Conservation (phyloP, 257 asterid species). For the Cruciata laevipes region DNA sequence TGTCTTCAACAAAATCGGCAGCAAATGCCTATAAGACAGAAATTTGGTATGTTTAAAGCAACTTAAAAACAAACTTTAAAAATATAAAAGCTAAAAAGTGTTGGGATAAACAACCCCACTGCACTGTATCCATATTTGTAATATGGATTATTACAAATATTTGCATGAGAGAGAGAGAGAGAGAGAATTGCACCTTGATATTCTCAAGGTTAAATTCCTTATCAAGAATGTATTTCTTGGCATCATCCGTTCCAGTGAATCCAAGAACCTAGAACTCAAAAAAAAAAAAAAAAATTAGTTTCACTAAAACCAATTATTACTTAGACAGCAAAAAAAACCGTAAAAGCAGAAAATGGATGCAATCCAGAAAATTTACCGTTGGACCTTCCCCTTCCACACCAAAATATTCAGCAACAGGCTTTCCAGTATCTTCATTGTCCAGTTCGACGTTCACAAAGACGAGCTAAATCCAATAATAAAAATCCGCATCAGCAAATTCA, state of each 20-base stretch:
- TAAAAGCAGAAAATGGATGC: slow-evolving; percentile 3
- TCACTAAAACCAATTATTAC: slow-evolving; percentile 4
- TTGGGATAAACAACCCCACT: not conserved
- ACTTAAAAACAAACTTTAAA: not conserved
- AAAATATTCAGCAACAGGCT: slow-evolving; percentile 82
- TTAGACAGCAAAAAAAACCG: slow-evolving; percentile 1
- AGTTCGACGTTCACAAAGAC: slow-evolving; percentile 59
- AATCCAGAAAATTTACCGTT: slow-evolving; percentile 35
- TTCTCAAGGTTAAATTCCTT: slow-evolving; percentile 59
- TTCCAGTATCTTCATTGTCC: slow-evolving; percentile 80
- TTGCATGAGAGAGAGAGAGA: not conserved
- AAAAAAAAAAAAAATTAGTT: slow-evolving; percentile 15
- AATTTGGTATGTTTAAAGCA: slow-evolving; percentile 1
- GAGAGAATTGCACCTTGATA: slow-evolving; percentile 46
- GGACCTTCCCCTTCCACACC: slow-evolving; percentile 69
- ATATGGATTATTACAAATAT: not conserved
- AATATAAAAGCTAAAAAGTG: not conserved
- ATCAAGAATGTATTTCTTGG: slow-evolving; percentile 48
- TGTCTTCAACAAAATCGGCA: slow-evolving; percentile 57
- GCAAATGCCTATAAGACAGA: slow-evolving; percentile 50
- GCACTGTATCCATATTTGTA: no score
- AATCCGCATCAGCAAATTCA: slow-evolving; percentile 10
- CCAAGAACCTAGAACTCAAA: slow-evolving; percentile 57
- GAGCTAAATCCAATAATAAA: slow-evolving; percentile 44
- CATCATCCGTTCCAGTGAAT: slow-evolving; percentile 48